phyloP scores from a whole-genome alignment of 371 early-diverging fungal species.

The Basidiobolus meristosporus region DNA sequence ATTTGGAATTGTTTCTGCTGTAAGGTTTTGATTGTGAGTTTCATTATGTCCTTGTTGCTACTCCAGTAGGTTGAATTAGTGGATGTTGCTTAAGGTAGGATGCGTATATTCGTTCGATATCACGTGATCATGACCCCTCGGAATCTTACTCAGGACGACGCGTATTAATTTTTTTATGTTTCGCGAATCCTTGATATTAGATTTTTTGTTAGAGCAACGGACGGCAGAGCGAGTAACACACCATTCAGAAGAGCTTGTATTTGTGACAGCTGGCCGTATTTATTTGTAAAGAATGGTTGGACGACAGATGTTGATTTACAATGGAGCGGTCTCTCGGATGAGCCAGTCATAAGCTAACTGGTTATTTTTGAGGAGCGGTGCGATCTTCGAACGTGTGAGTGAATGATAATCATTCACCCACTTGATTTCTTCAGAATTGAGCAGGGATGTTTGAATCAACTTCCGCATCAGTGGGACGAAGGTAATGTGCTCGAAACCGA shows the following conservation, averaged over 20 bases:
- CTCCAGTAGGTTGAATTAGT: too few relatives aligned
- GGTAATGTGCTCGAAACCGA: slow-evolving; percentile 86
- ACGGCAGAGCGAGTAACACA: too few relatives aligned
- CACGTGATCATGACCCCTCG: too few relatives aligned
- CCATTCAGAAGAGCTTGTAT: too few relatives aligned
- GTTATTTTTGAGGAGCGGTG: slow-evolving; percentile 45
- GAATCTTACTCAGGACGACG: too few relatives aligned
- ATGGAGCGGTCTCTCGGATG: slow-evolving; percentile 35
- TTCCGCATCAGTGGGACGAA: slow-evolving; percentile 62
- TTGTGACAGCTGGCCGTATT: too few relatives aligned
- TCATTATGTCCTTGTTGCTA: slow-evolving; percentile 19
- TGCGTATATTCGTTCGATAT: too few relatives aligned
- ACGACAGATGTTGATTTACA: slow-evolving; percentile 5
- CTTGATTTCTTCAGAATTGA: slow-evolving; percentile 46
- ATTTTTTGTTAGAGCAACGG: too few relatives aligned
- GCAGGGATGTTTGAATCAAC: slow-evolving; percentile 39
- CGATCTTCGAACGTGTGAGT: slow-evolving; percentile 47
- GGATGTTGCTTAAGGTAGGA: too few relatives aligned
- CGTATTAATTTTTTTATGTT: too few relatives aligned
- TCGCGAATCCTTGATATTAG: too few relatives aligned
- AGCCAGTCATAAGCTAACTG: slow-evolving; percentile 59
- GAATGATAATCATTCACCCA: slow-evolving; percentile 81
- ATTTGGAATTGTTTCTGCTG: slow-evolving; percentile 62
- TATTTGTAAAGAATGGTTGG: too few relatives aligned
- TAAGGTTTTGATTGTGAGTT: slow-evolving; percentile 77